Base-by-base conservation (phyloP, 257 asterid genomes). In the Scutellaria barbata region DNA sequence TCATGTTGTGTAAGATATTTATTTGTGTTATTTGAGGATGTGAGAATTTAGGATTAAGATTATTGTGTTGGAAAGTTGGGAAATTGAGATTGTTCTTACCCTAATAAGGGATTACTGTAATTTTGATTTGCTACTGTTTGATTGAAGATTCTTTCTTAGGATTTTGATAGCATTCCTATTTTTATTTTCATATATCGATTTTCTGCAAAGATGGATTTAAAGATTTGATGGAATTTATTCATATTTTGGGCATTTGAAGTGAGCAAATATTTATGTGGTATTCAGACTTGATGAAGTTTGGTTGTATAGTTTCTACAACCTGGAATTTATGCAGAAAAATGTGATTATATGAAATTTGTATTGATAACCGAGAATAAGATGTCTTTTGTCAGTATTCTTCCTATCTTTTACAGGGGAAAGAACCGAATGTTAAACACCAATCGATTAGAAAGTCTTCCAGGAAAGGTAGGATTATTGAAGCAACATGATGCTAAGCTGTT, bases 401-500 rank as follows among this genome's bases (percentile, higher is more conserved):
- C 7, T 51, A 13, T 3, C 30, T 64, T 64, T 66, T 42, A 41
- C 10, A 10, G 5, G 53, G 8, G 11, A 3, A 17, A 62, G 18
- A 20, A 7, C 39, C 1, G 14, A 14, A 30, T 14, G 10, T 18
- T 20, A 16, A 10, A 20, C 41, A 4, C 10, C n/a, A 25, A 20
- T 63, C 0, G 48, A 10, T n/a, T n/a, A n/a, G n/a, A n/a, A n/a
- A n/a, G n/a, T n/a, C n/a, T n/a, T n/a, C n/a, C n/a, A n/a, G n/a
- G n/a, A n/a, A n/a, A n/a, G n/a, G n/a, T n/a, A n/a, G n/a, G n/a
- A n/a, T n/a, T n/a, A 8, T 66, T 35, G n/a, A 12, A 68, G 52
- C 63, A 67, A 52, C 17, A 35, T 14, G 57, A 33, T 66, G 14
- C 18, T 66, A 7, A 48, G 60, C 17, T 35, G 51, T 37, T 51